These are phyloP conservation scores for Claviceps pusilla DNA, from an alignment of 2,329 filamentous ascomycete species.

Conservation along the genomic window DNA sequence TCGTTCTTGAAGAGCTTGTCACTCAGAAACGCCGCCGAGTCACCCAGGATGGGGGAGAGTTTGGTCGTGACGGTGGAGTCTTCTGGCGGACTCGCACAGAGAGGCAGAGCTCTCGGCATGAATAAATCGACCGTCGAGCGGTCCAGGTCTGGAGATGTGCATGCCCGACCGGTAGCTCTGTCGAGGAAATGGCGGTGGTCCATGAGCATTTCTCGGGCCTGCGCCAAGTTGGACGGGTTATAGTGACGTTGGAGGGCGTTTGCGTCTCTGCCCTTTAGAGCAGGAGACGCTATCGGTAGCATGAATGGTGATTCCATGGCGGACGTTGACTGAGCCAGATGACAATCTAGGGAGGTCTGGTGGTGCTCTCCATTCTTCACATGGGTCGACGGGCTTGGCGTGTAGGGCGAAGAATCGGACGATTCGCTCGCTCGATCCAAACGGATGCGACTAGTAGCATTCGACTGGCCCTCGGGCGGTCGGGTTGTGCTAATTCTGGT, in stretches of 20 bases:
- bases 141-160: constrained; percentile 22
- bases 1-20: constrained; percentile 8
- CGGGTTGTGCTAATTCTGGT: not conserved
- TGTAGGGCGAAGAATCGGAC: not conserved
- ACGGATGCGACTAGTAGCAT: not conserved
- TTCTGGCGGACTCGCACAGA: constrained; percentile 14
- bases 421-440: not conserved
- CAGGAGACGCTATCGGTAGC: constrained; percentile 17
- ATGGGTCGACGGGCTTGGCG: constrained; percentile 1
- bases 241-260: constrained; percentile 19
- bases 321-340: constrained; percentile 3
- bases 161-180: constrained; percentile 14
- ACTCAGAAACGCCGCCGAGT: constrained; percentile 5
- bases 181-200: constrained; percentile 21
- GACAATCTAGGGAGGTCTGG: constrained; percentile 3
- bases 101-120: constrained; percentile 12
- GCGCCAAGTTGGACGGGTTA: constrained; percentile 16
- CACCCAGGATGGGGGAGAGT: constrained; percentile 6
- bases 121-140: constrained; percentile 12
- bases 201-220: constrained; percentile 22
- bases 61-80: constrained; percentile 12
- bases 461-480: not conserved
- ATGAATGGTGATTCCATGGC: constrained; percentile 19
- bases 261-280: constrained; percentile 15
- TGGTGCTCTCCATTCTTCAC: constrained; percentile 6